phyloP scores from a whole-genome alignment of 2,329 filamentous ascomycete genomes.

The Trichothecium sympodiale region DNA sequence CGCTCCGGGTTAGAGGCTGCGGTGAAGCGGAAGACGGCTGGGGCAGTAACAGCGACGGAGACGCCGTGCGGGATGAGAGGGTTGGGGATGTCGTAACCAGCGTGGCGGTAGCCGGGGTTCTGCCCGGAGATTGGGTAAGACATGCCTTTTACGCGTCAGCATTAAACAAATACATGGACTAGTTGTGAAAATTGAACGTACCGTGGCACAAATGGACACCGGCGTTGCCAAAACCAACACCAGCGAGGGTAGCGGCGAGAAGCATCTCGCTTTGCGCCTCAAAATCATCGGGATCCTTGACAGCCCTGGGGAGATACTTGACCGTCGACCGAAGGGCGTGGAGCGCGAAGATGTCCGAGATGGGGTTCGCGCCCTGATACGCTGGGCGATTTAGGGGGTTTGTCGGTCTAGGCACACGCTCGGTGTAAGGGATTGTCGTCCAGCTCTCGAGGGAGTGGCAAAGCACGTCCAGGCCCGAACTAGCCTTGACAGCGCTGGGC shows the following conservation, averaged over 20 bases:
- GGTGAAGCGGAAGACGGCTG: slow-evolving; percentile 90
- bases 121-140: slow-evolving; percentile 94
- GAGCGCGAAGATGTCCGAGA: slow-evolving; percentile 92
- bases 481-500: slow-evolving; percentile 86
- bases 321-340: slow-evolving; percentile 73
- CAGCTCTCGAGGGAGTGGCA: slow-evolving; percentile 94
- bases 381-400: slow-evolving; percentile 89
- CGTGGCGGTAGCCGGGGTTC: slow-evolving; percentile 79
- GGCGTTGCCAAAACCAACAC: slow-evolving; percentile 94
- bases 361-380: slow-evolving; percentile 95
- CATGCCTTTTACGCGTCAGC: slow-evolving; percentile 50
- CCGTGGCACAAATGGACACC: slow-evolving; percentile 72
- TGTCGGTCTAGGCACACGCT: slow-evolving; percentile 69
- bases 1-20: slow-evolving; percentile 84
- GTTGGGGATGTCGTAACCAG: slow-evolving; percentile 66
- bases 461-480: slow-evolving; percentile 85
- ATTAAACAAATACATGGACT: neutral
- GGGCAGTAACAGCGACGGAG: slow-evolving; percentile 84
- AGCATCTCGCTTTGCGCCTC: slow-evolving; percentile 96
- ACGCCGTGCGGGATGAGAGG: slow-evolving; percentile 94
- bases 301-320: slow-evolving; percentile 83
- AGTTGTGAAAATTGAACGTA: slow-evolving; percentile 19
- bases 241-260: slow-evolving; percentile 83
- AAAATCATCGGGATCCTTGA: slow-evolving; percentile 76
- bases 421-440: slow-evolving; percentile 91